Evolutionary conservation across 139 green algal species (phyloP).

Genomic region (Dunaliella primolecta): DNA sequence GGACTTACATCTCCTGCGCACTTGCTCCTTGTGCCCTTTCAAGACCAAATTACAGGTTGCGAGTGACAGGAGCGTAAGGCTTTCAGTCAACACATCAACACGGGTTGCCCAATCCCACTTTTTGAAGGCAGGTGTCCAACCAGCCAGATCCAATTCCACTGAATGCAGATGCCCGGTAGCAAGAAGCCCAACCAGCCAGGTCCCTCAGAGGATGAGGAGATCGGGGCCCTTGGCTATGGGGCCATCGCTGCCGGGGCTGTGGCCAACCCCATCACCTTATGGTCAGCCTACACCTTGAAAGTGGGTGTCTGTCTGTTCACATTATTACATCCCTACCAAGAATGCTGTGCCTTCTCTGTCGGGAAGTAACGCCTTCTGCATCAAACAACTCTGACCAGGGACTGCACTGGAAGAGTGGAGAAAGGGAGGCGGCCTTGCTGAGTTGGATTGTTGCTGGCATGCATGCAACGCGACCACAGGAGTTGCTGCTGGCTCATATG

Average conservation of each 20-base stretch:
- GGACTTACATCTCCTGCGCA: no score
- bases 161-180: background rate
- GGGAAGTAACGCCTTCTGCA: no score
- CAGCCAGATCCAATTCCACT: background rate
- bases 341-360: no score
- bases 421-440: no score
- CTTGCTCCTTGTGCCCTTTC: background rate
- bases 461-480: no score
- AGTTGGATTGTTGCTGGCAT: no score
- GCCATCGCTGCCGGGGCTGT: slow-evolving; percentile 15
- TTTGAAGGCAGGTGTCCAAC: background rate
- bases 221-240: background rate
- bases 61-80: background rate
- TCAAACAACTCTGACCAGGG: no score
- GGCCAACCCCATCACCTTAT: slow-evolving; percentile 20
- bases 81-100: no score
- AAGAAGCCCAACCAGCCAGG: background rate
- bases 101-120: no score
- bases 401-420: no score
- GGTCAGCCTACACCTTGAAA: slow-evolving; percentile 11
- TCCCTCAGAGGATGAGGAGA: slow-evolving; percentile 9
- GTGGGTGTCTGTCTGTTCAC: background rate
- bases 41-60: background rate
- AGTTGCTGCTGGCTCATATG: no score
- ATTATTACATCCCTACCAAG: no score